Evolutionary conservation across 306 rosid genomes (phyloP).

Genomic region (Prunus mongolica): DNA sequence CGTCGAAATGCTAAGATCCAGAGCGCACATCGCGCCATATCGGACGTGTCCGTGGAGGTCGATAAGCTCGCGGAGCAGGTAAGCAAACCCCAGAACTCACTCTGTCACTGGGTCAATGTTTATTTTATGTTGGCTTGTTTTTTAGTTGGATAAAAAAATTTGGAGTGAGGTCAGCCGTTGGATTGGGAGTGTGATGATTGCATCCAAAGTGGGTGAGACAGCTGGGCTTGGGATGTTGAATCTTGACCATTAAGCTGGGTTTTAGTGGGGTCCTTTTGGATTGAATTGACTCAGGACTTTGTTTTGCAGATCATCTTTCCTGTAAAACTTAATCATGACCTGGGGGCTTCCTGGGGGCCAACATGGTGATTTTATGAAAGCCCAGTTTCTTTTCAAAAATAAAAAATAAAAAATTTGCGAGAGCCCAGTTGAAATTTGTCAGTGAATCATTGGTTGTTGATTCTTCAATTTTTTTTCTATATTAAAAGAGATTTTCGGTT

Average conservation of each 20-base stretch:
- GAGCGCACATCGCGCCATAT: conserved; percentile 53
- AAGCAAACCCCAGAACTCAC: background rate
- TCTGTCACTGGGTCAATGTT: no score
- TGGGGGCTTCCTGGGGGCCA: background rate
- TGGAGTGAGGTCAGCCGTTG: background rate
- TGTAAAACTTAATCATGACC: background rate
- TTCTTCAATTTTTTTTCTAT: background rate
- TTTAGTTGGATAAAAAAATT: background rate
- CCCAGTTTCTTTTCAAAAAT: background rate
- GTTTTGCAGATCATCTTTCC: background rate
- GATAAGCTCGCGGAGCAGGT: conserved; percentile 74
- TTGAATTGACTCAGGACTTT: background rate
- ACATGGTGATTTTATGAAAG: no score
- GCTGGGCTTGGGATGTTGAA: background rate
- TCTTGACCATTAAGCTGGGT: background rate
- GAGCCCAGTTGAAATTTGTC: background rate
- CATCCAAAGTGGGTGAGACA: background rate
- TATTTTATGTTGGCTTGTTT: no score
- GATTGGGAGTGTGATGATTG: background rate
- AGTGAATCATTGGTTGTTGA: background rate
- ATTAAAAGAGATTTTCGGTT: background rate
- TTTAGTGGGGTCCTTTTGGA: background rate
- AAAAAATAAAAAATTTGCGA: background rate
- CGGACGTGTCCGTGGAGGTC: conserved; percentile 38
- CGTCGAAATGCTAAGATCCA: conserved; percentile 54